Conservation (phyloP, 169 alveolate species). For the Cryptosporidium viatorum region DNA sequence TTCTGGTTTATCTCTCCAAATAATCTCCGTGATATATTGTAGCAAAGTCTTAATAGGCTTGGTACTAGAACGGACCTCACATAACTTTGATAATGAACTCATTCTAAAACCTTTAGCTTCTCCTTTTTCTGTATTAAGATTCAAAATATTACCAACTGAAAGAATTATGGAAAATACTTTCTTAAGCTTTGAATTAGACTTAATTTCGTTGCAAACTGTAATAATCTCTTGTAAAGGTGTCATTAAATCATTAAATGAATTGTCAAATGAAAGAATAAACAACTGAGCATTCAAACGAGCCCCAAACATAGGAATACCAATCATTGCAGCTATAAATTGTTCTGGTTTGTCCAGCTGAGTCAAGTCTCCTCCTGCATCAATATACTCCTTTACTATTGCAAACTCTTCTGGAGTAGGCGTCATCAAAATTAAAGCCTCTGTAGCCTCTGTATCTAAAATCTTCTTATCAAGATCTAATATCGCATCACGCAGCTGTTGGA, state of each 20-base stretch:
- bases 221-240: constrained; percentile 84
- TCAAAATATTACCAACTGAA: constrained; percentile 87
- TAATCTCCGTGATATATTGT: constrained; percentile 85
- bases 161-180: constrained; percentile 85
- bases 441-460: constrained; percentile 86
- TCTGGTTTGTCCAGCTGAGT: constrained; percentile 89
- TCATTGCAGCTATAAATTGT: constrained; percentile 89
- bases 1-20: constrained; percentile 79
- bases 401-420: constrained; percentile 89
- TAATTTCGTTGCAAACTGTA: constrained; percentile 86
- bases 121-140: constrained; percentile 89
- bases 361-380: constrained; percentile 89
- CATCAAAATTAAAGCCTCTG: constrained; percentile 87
- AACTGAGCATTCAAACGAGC: constrained; percentile 88
- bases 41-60: constrained; percentile 88
- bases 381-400: constrained; percentile 87
- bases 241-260: constrained; percentile 83
- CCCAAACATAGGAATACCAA: constrained; percentile 88
- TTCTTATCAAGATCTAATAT: constrained; percentile 84
- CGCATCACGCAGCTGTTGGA: constrained; percentile 90
- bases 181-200: constrained; percentile 80
- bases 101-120: constrained; percentile 90
- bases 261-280: constrained; percentile 86
- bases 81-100: constrained; percentile 86
- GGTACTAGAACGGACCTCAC: constrained; percentile 88